These are phyloP conservation scores for Galerina marginata DNA, from an alignment of 768 basidiomycete species.

Conservation along the genomic window DNA sequence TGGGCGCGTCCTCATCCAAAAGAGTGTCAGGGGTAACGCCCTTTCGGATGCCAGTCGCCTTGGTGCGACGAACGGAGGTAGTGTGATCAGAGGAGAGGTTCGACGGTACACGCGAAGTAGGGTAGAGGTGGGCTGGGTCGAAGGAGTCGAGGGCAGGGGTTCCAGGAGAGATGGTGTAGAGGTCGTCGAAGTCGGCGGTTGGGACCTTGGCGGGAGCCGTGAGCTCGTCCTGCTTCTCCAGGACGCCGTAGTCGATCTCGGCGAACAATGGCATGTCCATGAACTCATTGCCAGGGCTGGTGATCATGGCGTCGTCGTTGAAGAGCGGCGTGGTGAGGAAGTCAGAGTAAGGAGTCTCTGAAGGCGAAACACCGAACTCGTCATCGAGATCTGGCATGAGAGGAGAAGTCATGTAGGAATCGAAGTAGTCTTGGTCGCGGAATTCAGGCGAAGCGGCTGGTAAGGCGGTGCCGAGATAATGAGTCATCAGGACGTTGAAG, in stretches of 20 bases:
- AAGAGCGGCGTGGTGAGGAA: conserved; percentile 45
- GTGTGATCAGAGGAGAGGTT: not conserved
- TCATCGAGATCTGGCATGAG: conserved; percentile 29
- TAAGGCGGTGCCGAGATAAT: conserved; percentile 20
- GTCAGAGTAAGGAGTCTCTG: conserved; percentile 39
- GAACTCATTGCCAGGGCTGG: conserved; percentile 30
- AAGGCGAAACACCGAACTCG: conserved; percentile 39
- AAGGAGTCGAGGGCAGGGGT: conserved; percentile 53
- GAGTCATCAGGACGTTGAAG: conserved; percentile 21
- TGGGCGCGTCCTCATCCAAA: conserved; percentile 78
- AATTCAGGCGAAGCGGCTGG: conserved; percentile 30
- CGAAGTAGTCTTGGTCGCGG: conserved; percentile 28
- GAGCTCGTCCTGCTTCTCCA: conserved; percentile 11
- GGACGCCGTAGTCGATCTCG: conserved; percentile 9
- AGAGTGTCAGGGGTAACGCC: conserved; percentile 62
- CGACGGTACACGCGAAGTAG: conserved; percentile 10
- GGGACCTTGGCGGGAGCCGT: conserved; percentile 13
- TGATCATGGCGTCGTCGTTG: conserved; percentile 29
- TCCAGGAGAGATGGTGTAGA: conserved; percentile 56
- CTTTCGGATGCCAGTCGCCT: conserved; percentile 54
- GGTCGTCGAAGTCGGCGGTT: conserved; percentile 16
- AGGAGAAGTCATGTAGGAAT: conserved; percentile 39
- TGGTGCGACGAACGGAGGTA: conserved; percentile 16
- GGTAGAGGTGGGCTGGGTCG: conserved; percentile 34
- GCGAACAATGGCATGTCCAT: conserved; percentile 32